Evolutionary conservation across 1,139 yeast genomes (phyloP).

Genomic region (Torulaspora pretoriensis): DNA sequence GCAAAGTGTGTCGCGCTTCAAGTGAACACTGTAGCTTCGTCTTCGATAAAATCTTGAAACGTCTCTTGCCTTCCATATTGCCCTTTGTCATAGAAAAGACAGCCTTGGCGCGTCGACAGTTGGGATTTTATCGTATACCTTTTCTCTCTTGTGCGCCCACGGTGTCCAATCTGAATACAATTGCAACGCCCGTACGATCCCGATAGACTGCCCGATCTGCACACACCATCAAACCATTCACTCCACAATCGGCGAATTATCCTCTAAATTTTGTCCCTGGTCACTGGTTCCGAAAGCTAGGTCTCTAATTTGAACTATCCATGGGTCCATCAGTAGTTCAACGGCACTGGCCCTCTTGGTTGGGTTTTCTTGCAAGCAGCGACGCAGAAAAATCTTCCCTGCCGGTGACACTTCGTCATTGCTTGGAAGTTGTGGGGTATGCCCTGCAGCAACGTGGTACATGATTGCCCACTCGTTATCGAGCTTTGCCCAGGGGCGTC

Average conservation of each 20-base stretch:
- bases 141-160: too few relatives aligned
- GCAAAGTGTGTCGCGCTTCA: too few relatives aligned
- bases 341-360: conserved; percentile 74
- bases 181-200: too few relatives aligned
- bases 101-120: not conserved
- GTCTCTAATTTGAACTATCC: conserved; percentile 74
- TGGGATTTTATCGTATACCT: too few relatives aligned
- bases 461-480: conserved; percentile 98
- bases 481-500: conserved; percentile 83
- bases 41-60: too few relatives aligned
- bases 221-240: not conserved
- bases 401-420: conserved; percentile 69
- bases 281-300: conserved; percentile 54
- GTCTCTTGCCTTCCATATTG: too few relatives aligned
- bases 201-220: not conserved
- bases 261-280: conserved; percentile 9
- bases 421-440: conserved; percentile 79
- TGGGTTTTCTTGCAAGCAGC: conserved; percentile 84
- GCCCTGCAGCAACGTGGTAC: conserved; percentile 98
- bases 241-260: not conserved
- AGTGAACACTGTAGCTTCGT: too few relatives aligned
- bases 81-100: not conserved
- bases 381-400: conserved; percentile 67
- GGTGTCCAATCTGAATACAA: too few relatives aligned
- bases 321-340: conserved; percentile 82